A percentile compares a stretch with the other conserved stretches of the same genome.
phyloP scores from a whole-genome alignment of 202 grass and related monocot genomes.

The Zoysia matrella region DNA sequence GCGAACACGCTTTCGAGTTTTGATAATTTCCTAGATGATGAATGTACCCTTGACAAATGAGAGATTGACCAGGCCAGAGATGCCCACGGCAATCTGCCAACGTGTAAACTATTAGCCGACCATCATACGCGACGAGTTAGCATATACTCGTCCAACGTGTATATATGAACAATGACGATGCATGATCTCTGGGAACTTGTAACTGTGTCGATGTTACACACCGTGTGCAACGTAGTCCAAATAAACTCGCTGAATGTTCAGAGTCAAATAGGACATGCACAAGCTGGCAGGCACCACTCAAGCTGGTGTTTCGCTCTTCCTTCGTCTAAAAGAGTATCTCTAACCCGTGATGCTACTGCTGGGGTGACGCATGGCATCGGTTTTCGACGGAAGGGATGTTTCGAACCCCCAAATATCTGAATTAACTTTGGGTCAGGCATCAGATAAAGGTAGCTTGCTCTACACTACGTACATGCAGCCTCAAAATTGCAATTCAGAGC shows the following conservation, averaged over 20 bases:
- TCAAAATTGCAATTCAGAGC: conserved; percentile 19
- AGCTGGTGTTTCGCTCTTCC: too few species aligned
- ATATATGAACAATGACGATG: too few species aligned
- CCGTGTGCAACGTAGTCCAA: too few species aligned
- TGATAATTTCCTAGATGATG: not conserved
- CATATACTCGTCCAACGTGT: not conserved
- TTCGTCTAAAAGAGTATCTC: not conserved
- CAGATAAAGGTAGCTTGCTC: not conserved
- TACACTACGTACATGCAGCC: not conserved
- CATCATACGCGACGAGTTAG: not conserved
- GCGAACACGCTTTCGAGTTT: too few species aligned
- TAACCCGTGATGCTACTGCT: not conserved
- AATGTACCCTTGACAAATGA: not conserved
- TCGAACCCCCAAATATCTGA: not conserved
- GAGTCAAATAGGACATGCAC: not conserved
- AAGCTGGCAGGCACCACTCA: not conserved
- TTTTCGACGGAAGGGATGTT: not conserved
- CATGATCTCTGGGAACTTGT: too few species aligned
- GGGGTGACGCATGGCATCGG: not conserved
- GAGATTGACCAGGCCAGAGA: not conserved
- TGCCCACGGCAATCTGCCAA: too few species aligned
- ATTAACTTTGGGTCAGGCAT: conserved; percentile 3
- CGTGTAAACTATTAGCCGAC: not conserved
- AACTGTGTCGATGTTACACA: too few species aligned
- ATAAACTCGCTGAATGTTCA: too few species aligned